Base-by-base conservation (phyloP, 257 asterid genomes). In the Nyctanthes arbortristis region DNA sequence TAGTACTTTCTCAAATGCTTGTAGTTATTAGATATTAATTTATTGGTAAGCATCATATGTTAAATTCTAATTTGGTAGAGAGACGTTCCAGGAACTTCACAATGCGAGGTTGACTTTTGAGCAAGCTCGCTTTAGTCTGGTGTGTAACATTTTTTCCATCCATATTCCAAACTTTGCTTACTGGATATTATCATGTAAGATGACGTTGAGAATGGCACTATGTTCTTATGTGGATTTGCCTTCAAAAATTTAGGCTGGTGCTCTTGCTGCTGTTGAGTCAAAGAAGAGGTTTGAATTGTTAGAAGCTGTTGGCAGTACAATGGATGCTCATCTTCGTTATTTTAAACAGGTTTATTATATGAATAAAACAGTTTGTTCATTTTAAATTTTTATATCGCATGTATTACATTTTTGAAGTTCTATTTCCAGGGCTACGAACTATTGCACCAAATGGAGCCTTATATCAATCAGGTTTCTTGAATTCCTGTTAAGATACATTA, bases 21-120 rank as follows among this genome's bases (percentile, higher is more conserved):
- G 61, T 75, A 65, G 74, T 66, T 79, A 80, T 74, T 81, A 87
- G 70, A 80, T 81, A 81, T 87, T 79, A 8, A 77, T 78, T 64
- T 73, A 78, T 77, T 76, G 92, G 89, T 90, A 76, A 87, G 84
- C 84, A 77, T 85, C 77, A 73, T 77, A 74, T 79, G 69, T 85
- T 80, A 78, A 88, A 83, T 69, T 82, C 97, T 90, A 90, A 88
- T 88, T 84, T 88, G 90, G 82, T 88, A 88, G 96, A 86, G 97
- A 87, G 94, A 84, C 86, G 79, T 93, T 90, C 95, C 97, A 91
- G 98, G 98, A 93, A 90, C 93, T 90, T 80, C 84, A 90, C 84
- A 87, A 79, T 80, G 88, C 96, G 64, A 88, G 98, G 81, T 85
- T 85, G 66, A 71, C 81, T 64, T 93, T 93, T 75, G 98, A 93